Evolutionary conservation across 148 eudicot genomes (phyloP), one percentile per base, ranked within the genome.

Genomic region (Limonium bicolor): DNA sequence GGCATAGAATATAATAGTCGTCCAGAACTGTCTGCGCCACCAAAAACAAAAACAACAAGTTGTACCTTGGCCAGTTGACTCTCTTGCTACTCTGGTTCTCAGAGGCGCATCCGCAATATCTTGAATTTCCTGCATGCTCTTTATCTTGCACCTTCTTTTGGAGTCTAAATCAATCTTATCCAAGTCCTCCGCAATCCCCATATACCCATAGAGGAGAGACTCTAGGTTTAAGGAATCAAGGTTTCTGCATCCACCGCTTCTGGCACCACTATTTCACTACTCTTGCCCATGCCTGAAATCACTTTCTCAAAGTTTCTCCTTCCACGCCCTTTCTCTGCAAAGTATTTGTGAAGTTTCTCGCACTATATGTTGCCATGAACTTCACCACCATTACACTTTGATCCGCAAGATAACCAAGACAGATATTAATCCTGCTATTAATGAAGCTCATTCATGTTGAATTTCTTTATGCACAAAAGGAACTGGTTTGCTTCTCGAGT

Each of bases 101-200:
- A 72, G 64, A 33, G 79, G 75, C 29, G 65, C 79, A 55, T 69
- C 61, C 18, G 61, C 75, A 30, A 73, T n/a, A 18, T 65, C 74
- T 8, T 69, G 71, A 52, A 73, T 73, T 40, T 73, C 79, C 59
- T 55, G 61, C 62, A 56, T 69, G 58, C 79, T 73, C 75, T 61
- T 69, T 16, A 73, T 60, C 11, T 28, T 33, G 41, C 71, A 65
- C 70, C 65, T 73, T 34, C 53, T 65, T 59, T 58, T 69, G 4
- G 72, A 61, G 39, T 65, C 68, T 6, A 37, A 28, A 51, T 73
- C 72, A 12, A 73, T 53, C 23, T 56, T 59, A 42, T 65, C 72
- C 69, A 73, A 47, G 34, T 73, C 79, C 22, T 73, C 79, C 2
- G 75, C 52, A 36, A 73, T 69, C 36, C 79, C 79, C 59, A 69